Percentiles rank a stretch among this genome's conserved stretches.
phyloP scores from a whole-genome alignment of 768 basidiomycete genomes.

The Pleurotus pulmonarius region DNA sequence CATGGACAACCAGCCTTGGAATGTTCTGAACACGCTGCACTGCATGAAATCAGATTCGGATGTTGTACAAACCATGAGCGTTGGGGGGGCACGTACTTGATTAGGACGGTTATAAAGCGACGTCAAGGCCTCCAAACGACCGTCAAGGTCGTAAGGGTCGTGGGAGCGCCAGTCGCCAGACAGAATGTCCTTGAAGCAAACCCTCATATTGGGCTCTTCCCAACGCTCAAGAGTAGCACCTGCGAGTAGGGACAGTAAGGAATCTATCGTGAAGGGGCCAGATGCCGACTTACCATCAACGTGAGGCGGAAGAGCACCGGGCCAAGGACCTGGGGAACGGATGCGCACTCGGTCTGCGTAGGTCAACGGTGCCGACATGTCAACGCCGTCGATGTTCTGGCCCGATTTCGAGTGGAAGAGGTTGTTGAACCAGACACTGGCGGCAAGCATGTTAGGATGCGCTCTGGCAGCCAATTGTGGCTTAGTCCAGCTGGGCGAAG shows the following conservation, averaged over 20 bases:
- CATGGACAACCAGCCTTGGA: constrained; percentile 77
- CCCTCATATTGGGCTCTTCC: constrained; percentile 58
- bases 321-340: constrained; percentile 58
- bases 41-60: constrained; percentile 13
- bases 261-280: too few species aligned
- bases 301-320: constrained; percentile 44
- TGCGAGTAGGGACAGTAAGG: constrained; percentile 19
- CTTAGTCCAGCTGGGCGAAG: constrained; percentile 32
- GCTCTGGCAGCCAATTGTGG: constrained; percentile 65
- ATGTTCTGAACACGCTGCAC: constrained; percentile 55
- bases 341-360: constrained; percentile 79
- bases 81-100: too few species aligned
- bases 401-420: constrained; percentile 48
- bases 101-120: constrained; percentile 59
- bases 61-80: background rate
- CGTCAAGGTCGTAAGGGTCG: constrained; percentile 62
- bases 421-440: constrained; percentile 57
- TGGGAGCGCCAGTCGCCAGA: constrained; percentile 59
- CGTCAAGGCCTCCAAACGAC: constrained; percentile 54
- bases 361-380: constrained; percentile 55
- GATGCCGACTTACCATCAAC: constrained; percentile 41
- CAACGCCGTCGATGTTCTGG: constrained; percentile 44
- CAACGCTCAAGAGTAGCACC: constrained; percentile 76
- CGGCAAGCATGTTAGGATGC: constrained; percentile 60
- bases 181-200: constrained; percentile 61